Conservation (phyloP, 2,329 filamentous ascomycete genomes). For the Colletotrichum horii region DNA sequence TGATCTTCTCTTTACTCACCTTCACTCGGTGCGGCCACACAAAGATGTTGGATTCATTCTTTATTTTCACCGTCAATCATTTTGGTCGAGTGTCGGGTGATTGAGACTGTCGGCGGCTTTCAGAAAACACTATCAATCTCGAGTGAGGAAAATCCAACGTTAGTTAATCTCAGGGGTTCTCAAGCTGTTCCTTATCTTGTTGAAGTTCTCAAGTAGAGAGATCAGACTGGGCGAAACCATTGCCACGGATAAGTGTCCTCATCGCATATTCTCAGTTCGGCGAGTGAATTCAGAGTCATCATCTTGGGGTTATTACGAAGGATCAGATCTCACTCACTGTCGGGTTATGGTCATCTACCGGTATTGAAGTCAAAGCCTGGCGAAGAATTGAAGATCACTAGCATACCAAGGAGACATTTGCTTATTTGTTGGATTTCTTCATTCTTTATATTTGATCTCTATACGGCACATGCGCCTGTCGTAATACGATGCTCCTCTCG, state of each 20-base stretch:
- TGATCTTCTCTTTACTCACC: background rate
- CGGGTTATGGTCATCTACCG: background rate
- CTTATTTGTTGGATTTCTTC: background rate
- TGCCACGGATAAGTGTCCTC: background rate
- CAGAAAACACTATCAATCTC: background rate
- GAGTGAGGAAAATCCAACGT: background rate
- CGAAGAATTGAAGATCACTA: background rate
- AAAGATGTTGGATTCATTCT: background rate
- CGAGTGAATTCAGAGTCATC: constrained; percentile 12
- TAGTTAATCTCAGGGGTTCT: background rate
- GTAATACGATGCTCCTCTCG: background rate
- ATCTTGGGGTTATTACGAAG: background rate
- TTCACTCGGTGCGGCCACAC: background rate
- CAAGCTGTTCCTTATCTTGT: background rate
- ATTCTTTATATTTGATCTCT: background rate
- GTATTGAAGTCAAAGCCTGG: background rate
- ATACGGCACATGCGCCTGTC: background rate
- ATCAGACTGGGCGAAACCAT: constrained; percentile 11
- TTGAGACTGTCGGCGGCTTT: background rate
- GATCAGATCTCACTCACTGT: background rate
- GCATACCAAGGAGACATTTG: background rate
- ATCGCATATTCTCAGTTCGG: background rate
- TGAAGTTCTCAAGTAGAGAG: background rate
- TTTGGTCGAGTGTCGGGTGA: background rate
- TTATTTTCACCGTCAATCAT: background rate